Conservation (phyloP, 768 basidiomycete species). For the Rubroboletus satanas region DNA sequence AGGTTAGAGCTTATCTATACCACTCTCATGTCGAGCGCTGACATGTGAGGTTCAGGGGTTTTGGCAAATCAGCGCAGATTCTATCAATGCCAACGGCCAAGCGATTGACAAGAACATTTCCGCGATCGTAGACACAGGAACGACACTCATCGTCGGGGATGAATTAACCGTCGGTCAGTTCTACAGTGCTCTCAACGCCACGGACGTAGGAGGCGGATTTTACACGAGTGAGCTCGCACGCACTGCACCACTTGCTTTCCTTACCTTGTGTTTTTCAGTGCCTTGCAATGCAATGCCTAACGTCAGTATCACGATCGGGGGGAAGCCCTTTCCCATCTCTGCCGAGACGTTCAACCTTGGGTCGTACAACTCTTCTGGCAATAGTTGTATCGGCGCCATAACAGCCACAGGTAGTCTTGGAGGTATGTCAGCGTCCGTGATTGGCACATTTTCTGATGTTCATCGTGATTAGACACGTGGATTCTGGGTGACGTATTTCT, state of each 20-base stretch:
- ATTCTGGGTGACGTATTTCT: slow-evolving; percentile 41
- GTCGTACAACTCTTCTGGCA: slow-evolving; percentile 3
- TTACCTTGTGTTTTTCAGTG: slow-evolving; percentile 13
- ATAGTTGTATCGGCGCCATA: slow-evolving; percentile 21
- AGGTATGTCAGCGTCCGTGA: slow-evolving; percentile 9
- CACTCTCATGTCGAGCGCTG: not conserved
- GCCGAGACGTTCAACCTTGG: slow-evolving; percentile 38
- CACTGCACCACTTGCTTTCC: not conserved
- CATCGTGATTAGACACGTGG: slow-evolving; percentile 25
- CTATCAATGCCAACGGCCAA: slow-evolving; percentile 23
- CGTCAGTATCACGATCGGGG: slow-evolving; percentile 34
- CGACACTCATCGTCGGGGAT: slow-evolving; percentile 42
- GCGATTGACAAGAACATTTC: slow-evolving; percentile 2
- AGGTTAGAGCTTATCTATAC: slow-evolving; percentile 18
- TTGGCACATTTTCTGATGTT: not conserved
- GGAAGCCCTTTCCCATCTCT: slow-evolving; percentile 30
- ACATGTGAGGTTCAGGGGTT: slow-evolving; percentile 15
- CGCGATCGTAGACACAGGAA: slow-evolving; percentile 50
- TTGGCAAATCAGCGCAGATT: slow-evolving; percentile 21
- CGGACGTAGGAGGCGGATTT: slow-evolving; percentile 29
- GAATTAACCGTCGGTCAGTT: slow-evolving; percentile 30
- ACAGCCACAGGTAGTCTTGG: slow-evolving; percentile 12
- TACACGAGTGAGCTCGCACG: slow-evolving; percentile 30
- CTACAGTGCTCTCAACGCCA: slow-evolving; percentile 30
- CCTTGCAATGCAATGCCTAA: slow-evolving; percentile 25